Percentiles rank a stretch among this genome's conserved stretches.
These are phyloP conservation scores for Daphne laureola DNA, from an alignment of 441 rosid species.

Conservation along the genomic window DNA sequence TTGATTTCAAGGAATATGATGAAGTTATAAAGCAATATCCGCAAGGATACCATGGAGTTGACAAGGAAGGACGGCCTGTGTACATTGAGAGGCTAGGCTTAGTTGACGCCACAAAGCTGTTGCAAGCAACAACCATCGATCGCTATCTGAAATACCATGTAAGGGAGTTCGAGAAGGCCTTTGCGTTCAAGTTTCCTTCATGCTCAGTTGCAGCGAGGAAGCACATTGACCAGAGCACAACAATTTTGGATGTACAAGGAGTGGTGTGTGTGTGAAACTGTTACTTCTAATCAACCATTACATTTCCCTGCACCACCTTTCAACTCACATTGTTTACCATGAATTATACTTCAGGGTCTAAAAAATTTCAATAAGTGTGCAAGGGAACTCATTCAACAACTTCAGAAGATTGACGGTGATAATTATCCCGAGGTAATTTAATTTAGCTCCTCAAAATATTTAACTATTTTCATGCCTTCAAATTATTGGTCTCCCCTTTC, in stretches of 20 bases:
- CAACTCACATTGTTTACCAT: background rate
- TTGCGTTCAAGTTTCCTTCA: conserved; percentile 54
- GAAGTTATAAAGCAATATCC: conserved; percentile 76
- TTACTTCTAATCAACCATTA: background rate
- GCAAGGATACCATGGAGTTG: conserved; percentile 78
- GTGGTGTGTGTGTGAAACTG: conserved; percentile 44
- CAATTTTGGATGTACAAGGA: conserved; percentile 88
- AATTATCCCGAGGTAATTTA: conserved; percentile 76
- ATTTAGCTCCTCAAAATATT: background rate
- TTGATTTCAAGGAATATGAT: conserved; percentile 54
- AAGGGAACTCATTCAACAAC: conserved; percentile 57
- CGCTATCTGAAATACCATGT: conserved; percentile 46
- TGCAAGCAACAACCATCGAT: conserved; percentile 52
- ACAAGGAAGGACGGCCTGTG: conserved; percentile 73
- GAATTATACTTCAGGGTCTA: conserved; percentile 42
- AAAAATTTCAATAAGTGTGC: conserved; percentile 74
- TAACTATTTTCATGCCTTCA: background rate
- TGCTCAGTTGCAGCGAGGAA: conserved; percentile 68
- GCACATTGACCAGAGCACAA: conserved; percentile 88
- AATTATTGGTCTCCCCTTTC: background rate
- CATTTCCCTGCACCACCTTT: no score
- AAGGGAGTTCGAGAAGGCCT: conserved; percentile 61
- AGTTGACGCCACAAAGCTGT: conserved; percentile 55
- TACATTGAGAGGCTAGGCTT: conserved; percentile 77
- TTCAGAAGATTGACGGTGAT: conserved; percentile 77